phyloP scores from a whole-genome alignment of 2,329 filamentous ascomycete species.

The Mariannaea sp. region DNA sequence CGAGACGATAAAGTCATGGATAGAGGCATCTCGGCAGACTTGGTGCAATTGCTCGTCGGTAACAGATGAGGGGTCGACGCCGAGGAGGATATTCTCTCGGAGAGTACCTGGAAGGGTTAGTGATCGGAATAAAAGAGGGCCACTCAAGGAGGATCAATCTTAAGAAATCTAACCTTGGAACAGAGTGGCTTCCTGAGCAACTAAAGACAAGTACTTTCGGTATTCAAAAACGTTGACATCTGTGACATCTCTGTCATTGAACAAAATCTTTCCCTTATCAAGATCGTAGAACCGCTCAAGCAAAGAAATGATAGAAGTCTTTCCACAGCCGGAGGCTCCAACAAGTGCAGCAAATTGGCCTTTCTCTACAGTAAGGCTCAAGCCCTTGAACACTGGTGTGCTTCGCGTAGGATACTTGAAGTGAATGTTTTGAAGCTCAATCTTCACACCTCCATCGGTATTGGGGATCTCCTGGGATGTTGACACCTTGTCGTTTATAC shows the following conservation, averaged over 20 bases:
- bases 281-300: slow-evolving; percentile 73
- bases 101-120: slow-evolving; percentile 54
- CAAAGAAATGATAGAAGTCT: slow-evolving; percentile 71
- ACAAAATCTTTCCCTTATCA: slow-evolving; percentile 65
- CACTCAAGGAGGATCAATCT: background rate
- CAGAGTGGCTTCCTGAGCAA: slow-evolving; percentile 75
- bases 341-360: slow-evolving; percentile 74
- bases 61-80: slow-evolving; percentile 59
- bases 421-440: slow-evolving; percentile 61
- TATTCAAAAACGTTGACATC: slow-evolving; percentile 65
- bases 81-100: slow-evolving; percentile 71
- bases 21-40: slow-evolving; percentile 65
- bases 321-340: slow-evolving; percentile 72
- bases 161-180: slow-evolving; percentile 60
- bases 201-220: slow-evolving; percentile 68
- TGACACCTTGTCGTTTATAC: slow-evolving; percentile 42
- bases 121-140: background rate
- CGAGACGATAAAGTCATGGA: slow-evolving; percentile 72
- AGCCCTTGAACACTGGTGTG: slow-evolving; percentile 60
- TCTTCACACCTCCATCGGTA: slow-evolving; percentile 55
- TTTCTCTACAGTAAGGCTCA: slow-evolving; percentile 68
- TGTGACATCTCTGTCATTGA: slow-evolving; percentile 65
- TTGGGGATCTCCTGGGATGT: slow-evolving; percentile 48
- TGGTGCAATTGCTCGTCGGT: slow-evolving; percentile 57
- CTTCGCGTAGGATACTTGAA: slow-evolving; percentile 66